phyloP scores from a whole-genome alignment of 345 rosid species.

The Eucalyptus guilfoylei region DNA sequence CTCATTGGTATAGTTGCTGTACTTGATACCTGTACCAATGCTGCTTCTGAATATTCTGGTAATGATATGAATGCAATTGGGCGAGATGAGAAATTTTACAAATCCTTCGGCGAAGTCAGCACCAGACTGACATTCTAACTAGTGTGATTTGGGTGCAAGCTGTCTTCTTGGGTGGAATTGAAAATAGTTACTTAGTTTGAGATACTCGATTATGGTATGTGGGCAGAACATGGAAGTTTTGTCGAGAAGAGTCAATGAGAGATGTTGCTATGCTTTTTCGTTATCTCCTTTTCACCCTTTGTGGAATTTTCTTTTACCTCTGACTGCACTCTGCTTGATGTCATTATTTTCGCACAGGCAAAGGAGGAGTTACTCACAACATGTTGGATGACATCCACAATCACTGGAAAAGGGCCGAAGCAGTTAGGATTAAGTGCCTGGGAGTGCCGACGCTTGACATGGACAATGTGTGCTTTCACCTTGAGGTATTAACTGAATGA shows the following conservation, averaged over 20 bases:
- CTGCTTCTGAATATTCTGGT: neutral
- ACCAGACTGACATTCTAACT: neutral
- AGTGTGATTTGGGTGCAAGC: neutral
- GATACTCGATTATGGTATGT: neutral
- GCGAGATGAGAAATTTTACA: neutral
- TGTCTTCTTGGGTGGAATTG: neutral
- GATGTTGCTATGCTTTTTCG: neutral
- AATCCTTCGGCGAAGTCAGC: neutral
- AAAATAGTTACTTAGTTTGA: neutral
- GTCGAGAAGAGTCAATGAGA: neutral
- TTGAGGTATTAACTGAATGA: conserved; percentile 34
- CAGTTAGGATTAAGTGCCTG: conserved; percentile 87
- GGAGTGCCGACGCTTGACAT: conserved; percentile 91
- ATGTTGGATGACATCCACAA: conserved; percentile 88
- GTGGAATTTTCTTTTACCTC: neutral
- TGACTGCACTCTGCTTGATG: neutral
- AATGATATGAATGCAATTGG: neutral
- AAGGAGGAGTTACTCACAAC: conserved; percentile 87
- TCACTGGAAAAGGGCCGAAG: conserved; percentile 86
- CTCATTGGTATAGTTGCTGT: neutral
- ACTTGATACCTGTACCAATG: neutral
- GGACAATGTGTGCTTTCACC: conserved; percentile 80
- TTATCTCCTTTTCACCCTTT: neutral
- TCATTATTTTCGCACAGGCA: conserved; percentile 21
- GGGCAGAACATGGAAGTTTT: neutral